phyloP scores from a whole-genome alignment of 345 rosid genomes.

The Stellera chamaejasme region DNA sequence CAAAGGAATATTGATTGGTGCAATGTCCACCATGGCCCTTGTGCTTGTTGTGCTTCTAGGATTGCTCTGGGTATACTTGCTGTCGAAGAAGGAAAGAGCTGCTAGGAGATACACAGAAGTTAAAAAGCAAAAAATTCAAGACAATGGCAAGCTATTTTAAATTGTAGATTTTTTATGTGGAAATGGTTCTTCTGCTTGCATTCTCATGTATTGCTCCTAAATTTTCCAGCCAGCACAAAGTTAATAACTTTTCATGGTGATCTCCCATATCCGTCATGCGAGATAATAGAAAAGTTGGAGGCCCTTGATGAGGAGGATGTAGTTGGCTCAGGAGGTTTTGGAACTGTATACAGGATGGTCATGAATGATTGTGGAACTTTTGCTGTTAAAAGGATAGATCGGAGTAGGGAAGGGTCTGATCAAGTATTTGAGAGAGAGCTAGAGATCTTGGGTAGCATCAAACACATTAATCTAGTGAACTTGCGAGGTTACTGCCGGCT shows the following conservation, averaged over 20 bases:
- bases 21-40: conserved; percentile 68
- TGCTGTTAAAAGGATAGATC: conserved; percentile 90
- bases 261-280: conserved; percentile 80
- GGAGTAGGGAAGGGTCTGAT: conserved; percentile 85
- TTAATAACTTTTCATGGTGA: conserved; percentile 96
- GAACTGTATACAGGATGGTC: conserved; percentile 93
- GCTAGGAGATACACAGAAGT: conserved; percentile 88
- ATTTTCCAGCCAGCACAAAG: conserved; percentile 42
- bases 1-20: conserved; percentile 81
- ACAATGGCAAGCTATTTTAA: conserved; percentile 38
- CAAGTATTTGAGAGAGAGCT: conserved; percentile 87
- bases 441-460: conserved; percentile 94
- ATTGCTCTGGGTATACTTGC: conserved; percentile 65
- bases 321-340: conserved; percentile 98
- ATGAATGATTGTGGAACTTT: conserved; percentile 97
- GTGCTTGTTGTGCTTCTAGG: conserved; percentile 57
- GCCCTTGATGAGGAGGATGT: conserved; percentile 88
- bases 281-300: conserved; percentile 89
- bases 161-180: not conserved
- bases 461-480: conserved; percentile 89
- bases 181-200: not conserved
- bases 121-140: conserved; percentile 66
- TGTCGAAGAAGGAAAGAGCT: conserved; percentile 85
- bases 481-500: conserved; percentile 93
- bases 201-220: not conserved